These are phyloP conservation scores for Septoria linicola DNA, from an alignment of 2,329 filamentous ascomycete species.

Conservation along the genomic window DNA sequence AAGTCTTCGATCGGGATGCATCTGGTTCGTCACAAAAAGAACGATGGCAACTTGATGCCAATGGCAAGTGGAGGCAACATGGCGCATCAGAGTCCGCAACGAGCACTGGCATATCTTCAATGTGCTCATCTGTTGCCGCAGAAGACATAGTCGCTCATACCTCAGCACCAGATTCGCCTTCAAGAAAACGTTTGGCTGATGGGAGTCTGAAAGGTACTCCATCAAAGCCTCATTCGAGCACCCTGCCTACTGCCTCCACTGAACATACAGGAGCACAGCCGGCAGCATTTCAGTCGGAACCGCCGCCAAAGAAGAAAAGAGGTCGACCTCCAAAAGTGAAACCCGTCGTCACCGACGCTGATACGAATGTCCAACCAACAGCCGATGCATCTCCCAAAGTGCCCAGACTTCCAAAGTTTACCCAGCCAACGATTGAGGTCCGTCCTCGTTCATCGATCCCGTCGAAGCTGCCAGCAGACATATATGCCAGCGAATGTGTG, in stretches of 20 bases:
- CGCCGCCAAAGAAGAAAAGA: conserved; percentile 30
- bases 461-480: conserved; percentile 64
- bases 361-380: conserved; percentile 7
- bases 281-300: conserved; percentile 10
- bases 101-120: conserved; percentile 38
- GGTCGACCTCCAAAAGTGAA: conserved; percentile 35
- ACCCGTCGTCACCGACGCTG: conserved; percentile 22
- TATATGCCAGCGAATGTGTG: conserved; percentile 91
- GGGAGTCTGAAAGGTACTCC: conserved; percentile 30
- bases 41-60: conserved; percentile 30
- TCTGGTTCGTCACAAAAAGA: conserved; percentile 22
- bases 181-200: conserved; percentile 35
- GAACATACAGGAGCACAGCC: conserved; percentile 3
- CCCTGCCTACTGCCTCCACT: not conserved
- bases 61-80: conserved; percentile 37
- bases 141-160: conserved; percentile 26
- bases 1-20: conserved; percentile 31
- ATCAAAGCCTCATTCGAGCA: not conserved
- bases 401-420: conserved; percentile 28
- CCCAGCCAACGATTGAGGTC: conserved; percentile 28
- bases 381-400: conserved; percentile 20
- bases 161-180: conserved; percentile 6
- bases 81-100: conserved; percentile 37
- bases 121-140: conserved; percentile 34
- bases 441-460: conserved; percentile 70